Evolutionary conservation across 345 rosid species (phyloP).

Genomic region (Ceriops zippeliana): DNA sequence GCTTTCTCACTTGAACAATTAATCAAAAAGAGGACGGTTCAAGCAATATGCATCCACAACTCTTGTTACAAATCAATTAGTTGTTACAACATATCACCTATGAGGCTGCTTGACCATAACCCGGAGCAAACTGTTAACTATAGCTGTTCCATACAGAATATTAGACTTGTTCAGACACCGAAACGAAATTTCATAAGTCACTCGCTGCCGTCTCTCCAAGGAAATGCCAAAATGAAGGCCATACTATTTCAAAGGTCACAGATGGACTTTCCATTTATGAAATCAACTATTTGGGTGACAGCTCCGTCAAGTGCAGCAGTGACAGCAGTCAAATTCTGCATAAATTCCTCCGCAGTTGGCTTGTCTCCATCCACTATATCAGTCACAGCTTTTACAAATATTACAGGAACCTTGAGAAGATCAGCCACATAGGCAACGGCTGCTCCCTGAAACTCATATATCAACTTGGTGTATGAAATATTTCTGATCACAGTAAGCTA

Average conservation of each 20-base stretch:
- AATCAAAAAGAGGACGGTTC: no score
- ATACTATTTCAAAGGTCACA: conserved; percentile 54
- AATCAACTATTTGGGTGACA: conserved; percentile 58
- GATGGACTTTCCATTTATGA: conserved; percentile 58
- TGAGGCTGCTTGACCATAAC: not conserved
- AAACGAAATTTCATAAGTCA: not conserved
- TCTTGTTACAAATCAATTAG: not conserved
- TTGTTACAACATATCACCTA: not conserved
- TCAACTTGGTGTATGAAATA: not conserved
- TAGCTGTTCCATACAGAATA: not conserved
- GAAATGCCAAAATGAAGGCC: not conserved
- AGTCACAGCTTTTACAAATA: conserved; percentile 85
- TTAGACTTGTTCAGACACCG: not conserved
- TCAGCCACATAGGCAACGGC: conserved; percentile 83
- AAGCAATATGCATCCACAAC: not conserved
- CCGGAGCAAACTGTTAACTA: conserved; percentile 3
- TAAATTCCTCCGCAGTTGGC: conserved; percentile 71
- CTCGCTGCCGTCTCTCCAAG: conserved; percentile 5
- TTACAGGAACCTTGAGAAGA: conserved; percentile 69
- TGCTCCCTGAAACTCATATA: conserved; percentile 56
- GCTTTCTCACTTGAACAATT: no score
- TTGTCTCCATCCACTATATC: conserved; percentile 75
- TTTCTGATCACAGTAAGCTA: no score
- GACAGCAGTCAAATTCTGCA: conserved; percentile 71
- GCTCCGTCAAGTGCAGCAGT: conserved; percentile 55